Evolutionary conservation across 2,329 filamentous ascomycete species (phyloP).

Genomic region (Fusarium circinatum): DNA sequence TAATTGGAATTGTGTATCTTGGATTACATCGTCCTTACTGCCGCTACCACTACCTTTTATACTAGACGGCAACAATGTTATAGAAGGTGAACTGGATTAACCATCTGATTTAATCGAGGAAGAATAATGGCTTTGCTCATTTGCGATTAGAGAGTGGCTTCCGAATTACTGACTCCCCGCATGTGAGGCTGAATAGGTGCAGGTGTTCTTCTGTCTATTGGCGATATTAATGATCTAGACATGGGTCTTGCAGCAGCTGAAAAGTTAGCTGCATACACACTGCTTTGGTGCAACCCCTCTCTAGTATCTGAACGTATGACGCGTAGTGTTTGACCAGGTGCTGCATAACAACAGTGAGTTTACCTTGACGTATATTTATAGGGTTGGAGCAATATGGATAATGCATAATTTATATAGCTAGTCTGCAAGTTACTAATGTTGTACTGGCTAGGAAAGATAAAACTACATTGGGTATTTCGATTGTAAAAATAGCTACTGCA

Average conservation of each 20-base stretch:
- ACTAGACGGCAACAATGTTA: rapidly evolving
- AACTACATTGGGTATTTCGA: no score
- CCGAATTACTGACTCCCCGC: neutral
- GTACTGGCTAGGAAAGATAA: no score
- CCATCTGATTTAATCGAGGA: rapidly evolving
- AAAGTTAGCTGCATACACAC: neutral
- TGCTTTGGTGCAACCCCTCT: no score
- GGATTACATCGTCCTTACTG: neutral
- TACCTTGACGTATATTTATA: no score
- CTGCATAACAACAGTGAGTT: no score
- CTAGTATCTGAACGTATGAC: neutral
- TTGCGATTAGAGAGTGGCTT: neutral
- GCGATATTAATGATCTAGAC: neutral
- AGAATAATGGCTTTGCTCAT: neutral
- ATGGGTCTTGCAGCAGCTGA: neutral
- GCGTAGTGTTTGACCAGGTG: no score
- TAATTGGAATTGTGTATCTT: neutral
- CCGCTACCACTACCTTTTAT: neutral
- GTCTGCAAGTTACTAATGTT: no score
- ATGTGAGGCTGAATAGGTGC: neutral
- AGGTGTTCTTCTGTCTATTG: neutral
- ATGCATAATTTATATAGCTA: no score
- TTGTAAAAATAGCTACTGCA: no score
- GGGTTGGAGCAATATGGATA: no score
- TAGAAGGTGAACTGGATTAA: rapidly evolving